phyloP scores from a whole-genome alignment of 2,329 filamentous ascomycete genomes.

The Lasiodiplodia sp. region DNA sequence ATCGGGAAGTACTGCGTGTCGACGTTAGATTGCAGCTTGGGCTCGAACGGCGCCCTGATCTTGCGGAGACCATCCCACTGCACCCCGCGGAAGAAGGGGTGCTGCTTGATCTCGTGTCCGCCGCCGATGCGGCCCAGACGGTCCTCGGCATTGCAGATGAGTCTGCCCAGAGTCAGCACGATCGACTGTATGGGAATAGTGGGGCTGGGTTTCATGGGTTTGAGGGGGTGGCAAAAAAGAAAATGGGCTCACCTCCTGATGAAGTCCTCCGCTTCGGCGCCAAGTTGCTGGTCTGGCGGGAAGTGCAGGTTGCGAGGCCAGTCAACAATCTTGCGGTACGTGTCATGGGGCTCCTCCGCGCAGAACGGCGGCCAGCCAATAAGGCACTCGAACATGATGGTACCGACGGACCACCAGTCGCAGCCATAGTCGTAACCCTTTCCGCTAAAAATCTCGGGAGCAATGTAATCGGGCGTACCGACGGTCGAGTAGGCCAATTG shows the following conservation, averaged over 20 bases:
- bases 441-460: constrained; percentile 96
- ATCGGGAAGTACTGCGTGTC: constrained; percentile 99
- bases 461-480: constrained; percentile 97
- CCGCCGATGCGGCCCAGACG: constrained; percentile 83
- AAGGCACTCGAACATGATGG: constrained; percentile 99
- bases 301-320: constrained; percentile 97
- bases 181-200: constrained; percentile 11
- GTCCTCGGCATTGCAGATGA: constrained; percentile 93
- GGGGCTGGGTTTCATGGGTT: background rate
- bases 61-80: constrained; percentile 91
- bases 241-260: constrained; percentile 75
- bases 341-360: constrained; percentile 95
- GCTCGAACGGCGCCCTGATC: constrained; percentile 95
- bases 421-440: constrained; percentile 96
- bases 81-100: constrained; percentile 96
- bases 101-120: constrained; percentile 89
- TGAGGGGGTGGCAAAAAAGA: constrained; percentile 28
- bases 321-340: constrained; percentile 98
- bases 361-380: constrained; percentile 99
- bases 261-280: constrained; percentile 86
- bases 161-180: constrained; percentile 58
- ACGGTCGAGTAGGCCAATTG: constrained; percentile 98
- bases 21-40: constrained; percentile 88
- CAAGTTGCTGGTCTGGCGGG: constrained; percentile 91
- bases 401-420: constrained; percentile 99